Evolutionary conservation across 192 early-diverging fungal species (phyloP).

Genomic region (Chytriomyces confervae): DNA sequence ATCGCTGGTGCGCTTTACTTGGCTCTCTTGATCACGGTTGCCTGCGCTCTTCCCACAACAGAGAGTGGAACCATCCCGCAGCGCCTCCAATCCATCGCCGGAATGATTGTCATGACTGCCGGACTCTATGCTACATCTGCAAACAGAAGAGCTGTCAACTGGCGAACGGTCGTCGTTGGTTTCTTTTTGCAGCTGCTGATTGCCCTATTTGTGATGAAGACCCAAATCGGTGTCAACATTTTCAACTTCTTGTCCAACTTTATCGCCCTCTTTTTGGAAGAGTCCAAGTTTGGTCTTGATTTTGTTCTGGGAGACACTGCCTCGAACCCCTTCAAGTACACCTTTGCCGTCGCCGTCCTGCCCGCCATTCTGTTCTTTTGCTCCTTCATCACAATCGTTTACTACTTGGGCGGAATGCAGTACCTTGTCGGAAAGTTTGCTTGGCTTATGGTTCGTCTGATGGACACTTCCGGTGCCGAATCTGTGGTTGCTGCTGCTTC

Average conservation of each 20-base stretch:
- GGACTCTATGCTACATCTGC: constrained; percentile 60
- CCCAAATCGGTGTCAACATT: constrained; percentile 70
- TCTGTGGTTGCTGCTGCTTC: constrained; percentile 83
- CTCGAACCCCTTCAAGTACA: constrained; percentile 33
- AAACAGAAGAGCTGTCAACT: constrained; percentile 69
- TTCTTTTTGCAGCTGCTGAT: constrained; percentile 77
- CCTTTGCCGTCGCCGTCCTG: constrained; percentile 76
- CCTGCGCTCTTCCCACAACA: constrained; percentile 55
- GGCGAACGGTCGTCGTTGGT: constrained; percentile 76
- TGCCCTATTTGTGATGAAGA: constrained; percentile 79
- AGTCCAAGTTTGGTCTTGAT: constrained; percentile 67
- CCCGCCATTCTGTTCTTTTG: constrained; percentile 91
- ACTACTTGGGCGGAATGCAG: constrained; percentile 86
- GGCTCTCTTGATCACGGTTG: constrained; percentile 60
- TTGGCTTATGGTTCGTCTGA: constrained; percentile 63
- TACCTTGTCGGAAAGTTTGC: constrained; percentile 75
- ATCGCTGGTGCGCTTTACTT: constrained; percentile 58
- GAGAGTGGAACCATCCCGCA: constrained; percentile 64
- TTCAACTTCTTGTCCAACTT: constrained; percentile 72
- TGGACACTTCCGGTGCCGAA: constrained; percentile 82
- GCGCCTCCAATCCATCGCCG: constrained; percentile 77
- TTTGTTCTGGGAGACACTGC: constrained; percentile 72
- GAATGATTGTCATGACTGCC: constrained; percentile 64
- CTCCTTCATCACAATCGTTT: constrained; percentile 80
- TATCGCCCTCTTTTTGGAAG: constrained; percentile 66